Evolutionary conservation across 805 yeast genomes (phyloP).

Genomic region (Nakazawaea molendinolei): DNA sequence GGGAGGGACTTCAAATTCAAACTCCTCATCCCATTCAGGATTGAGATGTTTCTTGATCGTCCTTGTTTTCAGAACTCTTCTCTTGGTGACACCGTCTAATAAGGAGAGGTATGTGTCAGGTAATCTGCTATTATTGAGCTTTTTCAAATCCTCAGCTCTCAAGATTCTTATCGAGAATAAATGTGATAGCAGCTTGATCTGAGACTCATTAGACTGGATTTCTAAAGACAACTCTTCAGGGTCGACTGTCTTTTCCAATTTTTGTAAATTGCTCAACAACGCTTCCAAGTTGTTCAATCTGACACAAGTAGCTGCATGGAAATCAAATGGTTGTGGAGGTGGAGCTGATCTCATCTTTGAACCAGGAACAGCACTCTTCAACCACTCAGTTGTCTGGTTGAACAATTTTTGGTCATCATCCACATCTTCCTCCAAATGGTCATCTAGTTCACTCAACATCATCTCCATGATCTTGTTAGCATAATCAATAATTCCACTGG

Average conservation of each 20-base stretch:
- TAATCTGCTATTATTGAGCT: slow-evolving; percentile 36
- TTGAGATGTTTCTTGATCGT: slow-evolving; percentile 51
- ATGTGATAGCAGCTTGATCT: slow-evolving; percentile 29
- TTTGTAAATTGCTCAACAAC: slow-evolving; percentile 39
- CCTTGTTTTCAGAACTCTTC: slow-evolving; percentile 64
- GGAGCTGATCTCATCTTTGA: slow-evolving; percentile 24
- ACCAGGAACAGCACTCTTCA: slow-evolving; percentile 42
- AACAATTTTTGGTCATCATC: slow-evolving; percentile 10
- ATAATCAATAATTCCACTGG: slow-evolving; percentile 52
- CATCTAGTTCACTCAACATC: slow-evolving; percentile 37
- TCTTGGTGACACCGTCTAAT: slow-evolving; percentile 45
- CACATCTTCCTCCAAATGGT: slow-evolving; percentile 13
- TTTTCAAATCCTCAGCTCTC: slow-evolving; percentile 54
- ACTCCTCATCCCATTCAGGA: slow-evolving; percentile 87
- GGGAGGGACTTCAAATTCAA: slow-evolving; percentile 39
- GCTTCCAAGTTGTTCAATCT: slow-evolving; percentile 63
- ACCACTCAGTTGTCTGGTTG: slow-evolving; percentile 8
- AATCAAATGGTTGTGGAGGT: slow-evolving; percentile 48
- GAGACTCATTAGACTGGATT: neutral
- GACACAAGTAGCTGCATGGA: slow-evolving; percentile 60
- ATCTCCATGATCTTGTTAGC: slow-evolving; percentile 30
- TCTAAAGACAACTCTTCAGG: slow-evolving; percentile 34
- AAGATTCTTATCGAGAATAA: slow-evolving; percentile 59
- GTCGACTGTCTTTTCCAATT: slow-evolving; percentile 49
- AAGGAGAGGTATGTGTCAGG: slow-evolving; percentile 58